Percentiles rank a stretch among this genome's conserved stretches.
These are phyloP conservation scores for Solanum etuberosum DNA, from an alignment of 257 asterid species.

Conservation along the genomic window DNA sequence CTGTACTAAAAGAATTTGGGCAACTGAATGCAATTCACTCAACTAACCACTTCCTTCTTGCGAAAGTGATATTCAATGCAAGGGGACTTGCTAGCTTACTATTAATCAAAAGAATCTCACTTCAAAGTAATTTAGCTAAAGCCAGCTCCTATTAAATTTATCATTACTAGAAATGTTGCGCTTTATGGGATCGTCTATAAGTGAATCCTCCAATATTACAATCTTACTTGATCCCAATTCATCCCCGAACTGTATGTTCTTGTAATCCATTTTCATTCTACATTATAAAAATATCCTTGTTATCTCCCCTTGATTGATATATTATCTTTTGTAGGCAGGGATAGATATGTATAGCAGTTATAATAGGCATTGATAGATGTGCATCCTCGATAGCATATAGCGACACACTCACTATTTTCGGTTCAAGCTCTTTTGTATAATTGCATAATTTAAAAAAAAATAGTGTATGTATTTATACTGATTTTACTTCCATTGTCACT, in stretches of 20 bases:
- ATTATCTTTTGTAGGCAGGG: background rate
- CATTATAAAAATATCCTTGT: background rate
- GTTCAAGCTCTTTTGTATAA: background rate
- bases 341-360: background rate
- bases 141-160: background rate
- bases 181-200: background rate
- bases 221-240: background rate
- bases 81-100: background rate
- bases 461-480: background rate
- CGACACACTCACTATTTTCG: background rate
- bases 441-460: background rate
- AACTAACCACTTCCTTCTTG: background rate
- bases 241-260: background rate
- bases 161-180: background rate
- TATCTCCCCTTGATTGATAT: background rate
- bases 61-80: background rate
- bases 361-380: background rate
- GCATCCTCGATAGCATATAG: background rate
- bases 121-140: background rate
- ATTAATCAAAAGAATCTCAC: background rate
- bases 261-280: background rate
- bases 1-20: background rate
- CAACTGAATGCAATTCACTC: background rate
- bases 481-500: background rate
- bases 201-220: background rate